Evolutionary conservation across 2,329 filamentous ascomycete genomes (phyloP).

Genomic region (Cladosporium velox): DNA sequence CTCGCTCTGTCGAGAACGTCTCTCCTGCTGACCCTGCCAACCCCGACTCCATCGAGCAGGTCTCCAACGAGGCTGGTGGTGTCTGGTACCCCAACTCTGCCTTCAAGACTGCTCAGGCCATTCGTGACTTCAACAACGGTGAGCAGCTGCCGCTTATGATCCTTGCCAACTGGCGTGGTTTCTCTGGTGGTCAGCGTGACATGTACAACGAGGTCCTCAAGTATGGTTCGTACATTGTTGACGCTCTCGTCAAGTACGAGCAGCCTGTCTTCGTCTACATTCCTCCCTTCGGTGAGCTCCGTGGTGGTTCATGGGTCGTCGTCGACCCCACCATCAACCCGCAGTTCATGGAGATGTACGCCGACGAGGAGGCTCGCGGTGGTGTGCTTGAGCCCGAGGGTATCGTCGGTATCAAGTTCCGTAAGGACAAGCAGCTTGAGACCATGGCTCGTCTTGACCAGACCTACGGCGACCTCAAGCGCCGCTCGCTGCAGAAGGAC

Average conservation of each 20-base stretch:
- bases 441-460: slow-evolving; percentile 95
- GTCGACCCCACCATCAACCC: slow-evolving; percentile 98
- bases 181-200: slow-evolving; percentile 98
- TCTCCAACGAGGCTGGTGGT: slow-evolving; percentile 91
- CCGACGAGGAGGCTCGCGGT: slow-evolving; percentile 89
- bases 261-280: slow-evolving; percentile 99
- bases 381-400: slow-evolving; percentile 98
- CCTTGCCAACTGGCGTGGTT: slow-evolving; percentile 99
- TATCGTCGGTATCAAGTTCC: slow-evolving; percentile 98
- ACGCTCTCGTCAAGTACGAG: slow-evolving; percentile 96
- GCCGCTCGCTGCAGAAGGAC: slow-evolving; percentile 67
- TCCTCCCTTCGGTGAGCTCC: slow-evolving; percentile 91
- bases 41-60: slow-evolving; percentile 95
- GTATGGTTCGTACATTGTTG: slow-evolving; percentile 98
- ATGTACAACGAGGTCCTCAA: slow-evolving; percentile 99
- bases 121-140: slow-evolving; percentile 98
- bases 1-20: slow-evolving; percentile 92
- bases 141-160: slow-evolving; percentile 99
- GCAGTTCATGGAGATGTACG: slow-evolving; percentile 98
- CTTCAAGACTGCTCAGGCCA: slow-evolving; percentile 98
- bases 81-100: slow-evolving; percentile 99
- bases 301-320: slow-evolving; percentile 99
- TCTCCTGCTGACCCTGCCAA: slow-evolving; percentile 96
- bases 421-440: slow-evolving; percentile 93
- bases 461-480: slow-evolving; percentile 79